Conservation (phyloP, 2,329 filamentous ascomycete species). For the Dactylellina sp. region DNA sequence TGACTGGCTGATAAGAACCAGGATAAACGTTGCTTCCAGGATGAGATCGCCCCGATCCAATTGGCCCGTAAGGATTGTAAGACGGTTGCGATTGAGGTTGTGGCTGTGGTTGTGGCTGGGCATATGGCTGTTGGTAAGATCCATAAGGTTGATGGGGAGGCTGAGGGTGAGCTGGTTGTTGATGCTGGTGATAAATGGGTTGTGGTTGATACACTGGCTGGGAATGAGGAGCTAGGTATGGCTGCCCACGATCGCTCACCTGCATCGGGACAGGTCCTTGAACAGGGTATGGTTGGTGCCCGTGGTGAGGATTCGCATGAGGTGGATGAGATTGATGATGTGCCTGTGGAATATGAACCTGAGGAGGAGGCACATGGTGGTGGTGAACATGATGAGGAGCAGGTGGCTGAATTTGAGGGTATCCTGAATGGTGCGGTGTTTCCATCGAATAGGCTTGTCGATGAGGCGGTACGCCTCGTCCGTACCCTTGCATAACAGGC, state of each 20-base stretch:
- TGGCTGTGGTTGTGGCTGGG: slow-evolving; percentile 11
- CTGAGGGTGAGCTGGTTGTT: slow-evolving; percentile 11
- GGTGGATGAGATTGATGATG: slow-evolving; percentile 14
- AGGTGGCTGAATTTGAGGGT: slow-evolving; percentile 23
- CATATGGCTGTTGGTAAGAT: slow-evolving; percentile 16
- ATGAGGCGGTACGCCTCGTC: slow-evolving; percentile 31
- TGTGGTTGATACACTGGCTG: slow-evolving; percentile 29
- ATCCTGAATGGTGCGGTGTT: slow-evolving; percentile 29
- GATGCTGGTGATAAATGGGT: slow-evolving; percentile 21
- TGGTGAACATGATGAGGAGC: slow-evolving; percentile 26
- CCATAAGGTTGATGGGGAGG: slow-evolving; percentile 20
- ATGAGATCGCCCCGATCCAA: slow-evolving; percentile 15
- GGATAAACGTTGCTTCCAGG: slow-evolving; percentile 23
- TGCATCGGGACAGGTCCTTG: slow-evolving; percentile 17
- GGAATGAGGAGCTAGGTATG: slow-evolving; percentile 4
- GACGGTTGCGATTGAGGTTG: slow-evolving; percentile 24
- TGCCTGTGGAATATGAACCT: slow-evolving; percentile 29
- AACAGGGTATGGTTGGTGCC: slow-evolving; percentile 9
- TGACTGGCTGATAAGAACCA: slow-evolving; percentile 12
- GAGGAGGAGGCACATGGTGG: slow-evolving; percentile 23
- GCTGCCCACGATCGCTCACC: slow-evolving; percentile 20
- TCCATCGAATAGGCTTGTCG: slow-evolving; percentile 31
- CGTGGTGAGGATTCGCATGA: slow-evolving; percentile 16
- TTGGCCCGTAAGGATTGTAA: slow-evolving; percentile 35
- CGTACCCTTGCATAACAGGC: slow-evolving; percentile 30